Evolutionary conservation across 371 early-diverging fungal species (phyloP).

Genomic region (Mortierella sp.): DNA sequence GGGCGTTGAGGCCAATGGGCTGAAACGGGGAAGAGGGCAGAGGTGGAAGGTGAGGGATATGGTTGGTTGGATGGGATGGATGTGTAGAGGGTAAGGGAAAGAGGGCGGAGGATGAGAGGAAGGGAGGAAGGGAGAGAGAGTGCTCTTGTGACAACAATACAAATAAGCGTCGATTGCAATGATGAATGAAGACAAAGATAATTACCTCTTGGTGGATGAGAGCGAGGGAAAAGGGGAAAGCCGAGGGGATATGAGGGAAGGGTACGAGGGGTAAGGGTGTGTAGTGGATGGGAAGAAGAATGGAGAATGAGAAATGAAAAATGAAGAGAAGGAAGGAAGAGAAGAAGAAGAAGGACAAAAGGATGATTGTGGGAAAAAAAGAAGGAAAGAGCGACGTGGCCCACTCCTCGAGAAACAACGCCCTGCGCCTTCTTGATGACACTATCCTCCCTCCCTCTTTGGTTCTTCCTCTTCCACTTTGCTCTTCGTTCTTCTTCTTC

Average conservation of each 20-base stretch:
- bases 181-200: neutral
- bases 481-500: neutral
- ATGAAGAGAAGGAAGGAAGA: neutral
- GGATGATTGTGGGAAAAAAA: neutral
- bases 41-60: neutral
- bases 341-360: neutral
- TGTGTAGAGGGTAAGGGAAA: neutral
- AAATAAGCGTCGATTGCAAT: neutral
- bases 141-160: neutral
- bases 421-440: too few relatives aligned
- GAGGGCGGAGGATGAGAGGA: neutral
- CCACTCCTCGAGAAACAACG: neutral
- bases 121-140: too few relatives aligned
- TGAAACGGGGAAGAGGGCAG: neutral
- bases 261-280: neutral
- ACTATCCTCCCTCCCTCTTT: neutral
- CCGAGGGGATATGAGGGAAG: neutral
- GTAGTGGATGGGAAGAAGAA: neutral
- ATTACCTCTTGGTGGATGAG: neutral
- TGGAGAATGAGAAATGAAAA: neutral
- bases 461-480: too few relatives aligned
- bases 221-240: neutral
- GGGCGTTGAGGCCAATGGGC: constrained; percentile 16
- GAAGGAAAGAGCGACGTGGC: neutral
- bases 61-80: too few relatives aligned